Evolutionary conservation across 768 basidiomycete genomes (phyloP), one percentile per base, ranked within the genome.

Genomic region (Obba rivulosa): DNA sequence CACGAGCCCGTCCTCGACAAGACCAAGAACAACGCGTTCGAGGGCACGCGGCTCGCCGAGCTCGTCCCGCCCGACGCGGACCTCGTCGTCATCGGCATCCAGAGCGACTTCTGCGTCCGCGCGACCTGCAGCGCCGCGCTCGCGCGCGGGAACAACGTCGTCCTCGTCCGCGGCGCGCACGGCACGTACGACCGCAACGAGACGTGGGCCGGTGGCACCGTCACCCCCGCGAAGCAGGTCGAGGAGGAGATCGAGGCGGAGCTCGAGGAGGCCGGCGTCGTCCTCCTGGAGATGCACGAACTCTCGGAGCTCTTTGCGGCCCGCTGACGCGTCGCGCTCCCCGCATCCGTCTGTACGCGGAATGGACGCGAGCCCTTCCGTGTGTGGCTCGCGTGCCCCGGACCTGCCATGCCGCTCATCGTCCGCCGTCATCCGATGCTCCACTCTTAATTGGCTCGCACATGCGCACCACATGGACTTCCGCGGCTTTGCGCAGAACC

Each of bases 101-200:
- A 82, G 63, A 82, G 80, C 56, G 83, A 86, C 64, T 83, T 78
- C 50, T 78, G 79, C 37, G 53, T 63, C 40, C 66, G 68, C 34
- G 66, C 66, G 49, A 76, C 84, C n/a, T 84, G 83, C 62, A 73
- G 69, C 40, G 75, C 79, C 3, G 83, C 83, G 10, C 66, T 85
- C 28, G 73, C 63, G 35, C 69, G 83, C 50, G 85, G 83, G 44
- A 85, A 86, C 61, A 76, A 76, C 50, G 83, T 87, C 13, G 61
- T 85, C 22, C 57, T 86, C 57, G 79, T 86, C 42, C 66, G 65
- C 41, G 84, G 76, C 7, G 80, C 82, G 43, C 85, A 87, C 65
- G 82, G 76, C 45, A 85, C 85, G 53, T 75, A 78, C 63, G 81
- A 85, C 68, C 69, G 83, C 51, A 70, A 77, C 28, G 84, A 85